These are phyloP conservation scores for Citrus sp. DNA, from an alignment of 345 rosid genomes.

Conservation along the genomic window DNA sequence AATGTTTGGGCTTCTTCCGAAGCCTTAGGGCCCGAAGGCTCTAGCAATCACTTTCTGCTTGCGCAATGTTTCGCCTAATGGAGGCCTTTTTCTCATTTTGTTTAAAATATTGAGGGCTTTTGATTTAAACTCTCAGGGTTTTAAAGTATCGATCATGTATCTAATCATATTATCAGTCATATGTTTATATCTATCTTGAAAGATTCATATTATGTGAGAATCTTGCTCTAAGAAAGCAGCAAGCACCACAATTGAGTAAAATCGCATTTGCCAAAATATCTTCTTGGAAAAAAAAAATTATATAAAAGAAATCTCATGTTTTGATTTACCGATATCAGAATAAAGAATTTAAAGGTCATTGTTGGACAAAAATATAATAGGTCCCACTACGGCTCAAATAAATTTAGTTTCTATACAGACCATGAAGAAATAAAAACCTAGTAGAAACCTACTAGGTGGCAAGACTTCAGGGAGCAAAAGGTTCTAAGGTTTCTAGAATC, in stretches of 20 bases:
- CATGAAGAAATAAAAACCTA: too few species aligned
- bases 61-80: not conserved
- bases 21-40: not conserved
- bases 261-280: not conserved
- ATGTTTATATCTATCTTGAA: too few species aligned
- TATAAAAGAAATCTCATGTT: not conserved
- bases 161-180: not conserved
- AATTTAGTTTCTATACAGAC: accelerated
- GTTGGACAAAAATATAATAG: too few species aligned
- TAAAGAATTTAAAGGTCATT: not conserved
- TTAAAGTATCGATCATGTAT: too few species aligned
- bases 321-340: not conserved
- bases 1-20: not conserved
- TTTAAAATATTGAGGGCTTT: too few species aligned
- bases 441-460: too few species aligned
- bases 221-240: too few species aligned
- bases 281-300: not conserved
- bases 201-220: not conserved
- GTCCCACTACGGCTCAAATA: too few species aligned
- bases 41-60: not conserved
- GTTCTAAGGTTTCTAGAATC: too few species aligned
- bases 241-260: not conserved
- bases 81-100: too few species aligned
- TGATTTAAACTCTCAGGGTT: too few species aligned
- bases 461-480: too few species aligned